Evolutionary conservation across 2,329 filamentous ascomycete species (phyloP).

Genomic region (Diplodia intermedia): DNA sequence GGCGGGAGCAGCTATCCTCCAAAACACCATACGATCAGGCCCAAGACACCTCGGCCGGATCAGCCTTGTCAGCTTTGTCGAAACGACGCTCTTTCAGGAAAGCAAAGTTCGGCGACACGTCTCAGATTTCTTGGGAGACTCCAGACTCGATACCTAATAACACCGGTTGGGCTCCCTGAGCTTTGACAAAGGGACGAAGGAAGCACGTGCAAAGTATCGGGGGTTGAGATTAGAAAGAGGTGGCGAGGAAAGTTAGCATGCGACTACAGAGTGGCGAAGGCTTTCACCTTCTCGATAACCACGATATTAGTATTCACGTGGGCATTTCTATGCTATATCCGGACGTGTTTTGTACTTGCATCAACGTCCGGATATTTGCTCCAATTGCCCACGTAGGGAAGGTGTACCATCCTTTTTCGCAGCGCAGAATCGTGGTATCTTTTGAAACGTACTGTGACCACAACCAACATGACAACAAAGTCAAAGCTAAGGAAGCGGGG

Average conservation of each 20-base stretch:
- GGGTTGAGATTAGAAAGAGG: background rate
- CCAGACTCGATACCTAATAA: background rate
- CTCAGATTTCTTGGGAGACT: background rate
- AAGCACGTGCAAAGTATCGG: background rate
- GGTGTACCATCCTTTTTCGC: too few species aligned
- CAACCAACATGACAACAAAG: background rate
- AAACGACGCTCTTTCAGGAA: constrained; percentile 13
- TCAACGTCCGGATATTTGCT: too few species aligned
- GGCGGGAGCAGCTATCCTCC: background rate
- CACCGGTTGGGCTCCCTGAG: background rate
- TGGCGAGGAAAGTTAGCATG: background rate
- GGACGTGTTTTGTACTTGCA: too few species aligned
- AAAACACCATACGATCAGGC: background rate
- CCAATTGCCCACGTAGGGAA: too few species aligned
- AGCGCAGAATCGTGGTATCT: too few species aligned
- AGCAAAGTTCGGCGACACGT: background rate
- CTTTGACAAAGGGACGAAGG: background rate
- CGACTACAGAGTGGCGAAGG: too few species aligned
- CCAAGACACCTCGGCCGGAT: background rate
- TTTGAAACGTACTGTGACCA: background rate
- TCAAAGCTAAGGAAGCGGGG: background rate
- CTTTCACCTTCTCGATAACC: too few species aligned
- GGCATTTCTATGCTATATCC: too few species aligned
- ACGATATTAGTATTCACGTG: too few species aligned
- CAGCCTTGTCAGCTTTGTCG: background rate